Base-by-base conservation (phyloP, 164 flowering plant species). In the Nymphaea thermarum region DNA sequence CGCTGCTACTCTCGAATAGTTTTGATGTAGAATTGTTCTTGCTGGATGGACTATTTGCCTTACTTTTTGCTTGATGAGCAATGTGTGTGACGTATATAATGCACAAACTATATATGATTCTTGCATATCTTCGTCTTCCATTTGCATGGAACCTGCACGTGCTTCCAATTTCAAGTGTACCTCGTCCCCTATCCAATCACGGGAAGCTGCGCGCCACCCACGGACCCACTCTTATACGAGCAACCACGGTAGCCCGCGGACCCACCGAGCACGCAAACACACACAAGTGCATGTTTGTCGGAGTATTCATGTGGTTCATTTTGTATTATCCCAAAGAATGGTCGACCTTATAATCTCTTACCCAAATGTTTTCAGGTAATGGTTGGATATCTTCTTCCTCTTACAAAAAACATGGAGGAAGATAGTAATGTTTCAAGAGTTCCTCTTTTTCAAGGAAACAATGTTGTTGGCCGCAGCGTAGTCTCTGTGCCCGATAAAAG, bases 401-500 rank as follows among this genome's bases (percentile, higher is more conserved):
- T 47, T 3, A 47, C 2, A 14, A 4, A 4, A 3, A 47, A 47
- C 2, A 2, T 3, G 5, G 55, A 14, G 55, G 6, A 47, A 6
- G 12, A 47, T 47, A 14, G 7, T 47, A 14, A 2, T 47, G 53
- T 5, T 45, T 44, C 85, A 10, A 81, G 74, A 51, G 62, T 91
- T 16, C 82, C 85, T 4, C 70, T 95, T 73, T 67, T 67, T 43
- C 67, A 77, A 66, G 99, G 98, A 61, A 63, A 73, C 16, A 91
- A 87, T 72, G 62, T 72, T 36, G 67, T 94, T 44, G 98, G 99
- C 25, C 89, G 99, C 45, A 67, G 71, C 70, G 67, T 69, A 66
- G 16, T 88, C 67, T 59, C 82, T 2, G 64, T 81, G 1, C 16
- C 86, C 10, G 99, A 94, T 71, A 91, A 87, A 74, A 77, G 98